phyloP scores from a whole-genome alignment of 179 eudicot genomes.

The Beta lomatogona region DNA sequence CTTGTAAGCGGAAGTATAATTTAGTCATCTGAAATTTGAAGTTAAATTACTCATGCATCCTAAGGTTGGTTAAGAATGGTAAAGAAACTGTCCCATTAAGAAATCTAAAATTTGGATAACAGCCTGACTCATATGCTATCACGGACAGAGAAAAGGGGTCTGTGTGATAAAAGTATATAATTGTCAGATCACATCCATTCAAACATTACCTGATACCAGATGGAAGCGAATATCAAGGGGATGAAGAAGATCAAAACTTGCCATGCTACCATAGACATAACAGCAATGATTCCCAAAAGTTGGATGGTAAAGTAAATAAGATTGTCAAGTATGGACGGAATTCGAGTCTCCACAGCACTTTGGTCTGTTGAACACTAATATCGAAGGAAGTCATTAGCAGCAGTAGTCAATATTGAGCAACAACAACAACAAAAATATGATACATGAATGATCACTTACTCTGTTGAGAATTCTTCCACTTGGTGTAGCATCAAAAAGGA shows the following conservation, averaged over 20 bases:
- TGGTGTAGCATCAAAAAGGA: slow-evolving; percentile 33
- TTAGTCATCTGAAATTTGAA: too few species aligned
- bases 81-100: too few species aligned
- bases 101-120: too few species aligned
- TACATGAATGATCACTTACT: slow-evolving; percentile 12
- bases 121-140: too few species aligned
- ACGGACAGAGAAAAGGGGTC: too few species aligned
- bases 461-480: slow-evolving; percentile 31
- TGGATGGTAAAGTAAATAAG: not conserved
- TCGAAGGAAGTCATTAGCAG: not conserved
- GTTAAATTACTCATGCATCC: too few species aligned
- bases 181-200: too few species aligned
- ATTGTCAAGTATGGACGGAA: not conserved
- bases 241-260: slow-evolving; percentile 19
- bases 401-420: not conserved
- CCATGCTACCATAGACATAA: slow-evolving; percentile 28
- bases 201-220: slow-evolving; percentile 25
- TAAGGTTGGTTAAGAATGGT: too few species aligned
- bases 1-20: too few species aligned
- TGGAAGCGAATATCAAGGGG: slow-evolving; percentile 7
- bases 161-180: too few species aligned
- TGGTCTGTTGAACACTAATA: slow-evolving; percentile 29
- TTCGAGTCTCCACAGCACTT: slow-evolving; percentile 16
- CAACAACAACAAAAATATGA: not conserved
- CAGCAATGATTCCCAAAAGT: slow-evolving; percentile 1